Evolutionary conservation across 176 grass and related monocot genomes (phyloP).

Genomic region (Oryza meridionalis): DNA sequence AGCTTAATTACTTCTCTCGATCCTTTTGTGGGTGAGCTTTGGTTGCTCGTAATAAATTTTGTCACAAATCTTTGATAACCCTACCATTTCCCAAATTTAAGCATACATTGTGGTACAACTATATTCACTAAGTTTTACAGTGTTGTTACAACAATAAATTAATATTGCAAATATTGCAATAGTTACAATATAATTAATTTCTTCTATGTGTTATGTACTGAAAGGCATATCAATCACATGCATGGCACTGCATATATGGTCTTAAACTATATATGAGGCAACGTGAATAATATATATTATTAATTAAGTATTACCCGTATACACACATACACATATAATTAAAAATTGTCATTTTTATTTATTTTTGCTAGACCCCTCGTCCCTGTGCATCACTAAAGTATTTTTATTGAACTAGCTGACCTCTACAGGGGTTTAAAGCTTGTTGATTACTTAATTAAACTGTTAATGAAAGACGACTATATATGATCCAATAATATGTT

Average conservation of each 20-base stretch:
- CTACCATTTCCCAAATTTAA: not conserved
- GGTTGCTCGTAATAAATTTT: not conserved
- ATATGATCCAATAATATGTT: conserved; percentile 7
- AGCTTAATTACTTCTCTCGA: no score
- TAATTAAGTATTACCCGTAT: not conserved
- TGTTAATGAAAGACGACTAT: conserved; percentile 7
- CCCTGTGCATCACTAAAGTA: not conserved
- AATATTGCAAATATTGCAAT: not conserved
- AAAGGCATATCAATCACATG: not conserved
- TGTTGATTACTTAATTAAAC: not conserved
- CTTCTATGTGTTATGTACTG: not conserved
- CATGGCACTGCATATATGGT: not conserved
- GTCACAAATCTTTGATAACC: not conserved
- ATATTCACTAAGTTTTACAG: not conserved
- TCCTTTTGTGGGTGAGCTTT: not conserved
- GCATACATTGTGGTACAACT: not conserved
- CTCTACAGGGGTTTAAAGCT: not conserved
- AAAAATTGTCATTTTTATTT: conserved; percentile 4
- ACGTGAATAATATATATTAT: not conserved
- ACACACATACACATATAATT: not conserved
- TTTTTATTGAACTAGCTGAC: not conserved
- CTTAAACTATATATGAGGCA: not conserved
- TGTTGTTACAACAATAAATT: not conserved
- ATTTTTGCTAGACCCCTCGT: not conserved
- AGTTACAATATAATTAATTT: not conserved